Base-by-base conservation (phyloP, 306 rosid genomes). In the Pterocarpus macrocarpus region DNA sequence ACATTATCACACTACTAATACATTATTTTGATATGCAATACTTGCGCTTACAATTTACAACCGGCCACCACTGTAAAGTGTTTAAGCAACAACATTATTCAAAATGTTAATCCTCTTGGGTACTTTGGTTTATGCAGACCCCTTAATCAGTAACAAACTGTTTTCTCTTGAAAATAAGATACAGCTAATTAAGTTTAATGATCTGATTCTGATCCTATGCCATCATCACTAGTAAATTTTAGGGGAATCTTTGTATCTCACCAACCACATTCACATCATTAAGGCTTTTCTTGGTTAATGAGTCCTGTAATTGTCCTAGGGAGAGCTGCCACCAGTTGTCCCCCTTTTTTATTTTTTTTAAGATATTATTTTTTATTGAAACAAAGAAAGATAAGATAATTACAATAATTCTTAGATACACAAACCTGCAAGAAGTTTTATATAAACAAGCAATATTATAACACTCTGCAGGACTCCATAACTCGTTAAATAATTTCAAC, bases 261-360 rank as follows among this genome's bases (percentile, higher is more conserved):
- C 43, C 64, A 76, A 63, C 32, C 65, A 17, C 39, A 68, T 64
- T 50, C 65, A 77, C 65, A 64, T 64, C 17, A 35, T 64, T 43
- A 49, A 77, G 73, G 53, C 3, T 75, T 76, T 47, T 33, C 61
- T 35, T 36, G 8, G 38, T 76, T 58, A 75, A 49, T 16, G 52
- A 12, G 11, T 77, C 53, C 11, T 65, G 15, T 49, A 33, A 30
- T 64, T 64, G 22, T 16, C 53, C 10, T 59, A 28, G 5, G 41
- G 41, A 39, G 7, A 28, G 30, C 50, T 59, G 38, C 33, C 66
- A 17, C 58, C 64, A 43, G 56, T 41, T 73, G 55, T 8, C 17
- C 30, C 34, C 45, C 5, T 16, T 15, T 6, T 32, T 4, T 34
- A 3, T 14, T 47, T 7, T 12, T 15, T 43, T 75, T 30, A 14